These are phyloP conservation scores for Dictyostelium intermedium DNA, from an alignment of 78 protist species.

Conservation along the genomic window DNA sequence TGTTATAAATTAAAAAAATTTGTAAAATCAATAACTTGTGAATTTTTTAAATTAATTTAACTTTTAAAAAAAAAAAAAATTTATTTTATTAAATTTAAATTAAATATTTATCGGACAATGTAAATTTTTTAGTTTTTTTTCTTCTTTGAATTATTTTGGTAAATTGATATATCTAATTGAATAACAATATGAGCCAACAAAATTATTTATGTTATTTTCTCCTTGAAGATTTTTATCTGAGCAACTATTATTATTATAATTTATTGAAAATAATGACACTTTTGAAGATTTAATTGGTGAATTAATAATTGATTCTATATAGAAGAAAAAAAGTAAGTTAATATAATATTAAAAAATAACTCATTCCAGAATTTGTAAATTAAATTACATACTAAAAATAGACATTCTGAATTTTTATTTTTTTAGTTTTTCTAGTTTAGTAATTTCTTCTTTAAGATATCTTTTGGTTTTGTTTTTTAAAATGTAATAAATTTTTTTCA, in stretches of 20 bases:
- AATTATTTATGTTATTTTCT: neutral
- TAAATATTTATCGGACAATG: neutral
- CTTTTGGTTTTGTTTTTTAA: neutral
- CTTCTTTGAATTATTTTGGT: neutral
- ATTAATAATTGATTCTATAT: neutral
- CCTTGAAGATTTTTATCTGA: neutral
- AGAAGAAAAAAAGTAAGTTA: neutral
- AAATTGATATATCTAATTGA: neutral
- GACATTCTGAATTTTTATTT: neutral
- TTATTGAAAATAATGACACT: neutral
- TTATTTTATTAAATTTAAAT: no score
- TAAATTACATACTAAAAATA: neutral
- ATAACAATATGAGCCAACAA: neutral
- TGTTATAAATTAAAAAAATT: no score
- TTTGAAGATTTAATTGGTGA: neutral
- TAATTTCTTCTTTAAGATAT: neutral
- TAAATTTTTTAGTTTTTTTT: neutral
- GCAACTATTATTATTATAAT: neutral
- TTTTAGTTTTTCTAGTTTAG: neutral
- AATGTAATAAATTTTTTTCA: neutral
- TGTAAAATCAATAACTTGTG: no score
- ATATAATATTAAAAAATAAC: neutral
- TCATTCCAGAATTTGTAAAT: neutral
- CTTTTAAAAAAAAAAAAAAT: no score
- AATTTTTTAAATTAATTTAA: no score